Base-by-base conservation (phyloP, 208 protist genomes). In the Acanthamoeba sp. region DNA sequence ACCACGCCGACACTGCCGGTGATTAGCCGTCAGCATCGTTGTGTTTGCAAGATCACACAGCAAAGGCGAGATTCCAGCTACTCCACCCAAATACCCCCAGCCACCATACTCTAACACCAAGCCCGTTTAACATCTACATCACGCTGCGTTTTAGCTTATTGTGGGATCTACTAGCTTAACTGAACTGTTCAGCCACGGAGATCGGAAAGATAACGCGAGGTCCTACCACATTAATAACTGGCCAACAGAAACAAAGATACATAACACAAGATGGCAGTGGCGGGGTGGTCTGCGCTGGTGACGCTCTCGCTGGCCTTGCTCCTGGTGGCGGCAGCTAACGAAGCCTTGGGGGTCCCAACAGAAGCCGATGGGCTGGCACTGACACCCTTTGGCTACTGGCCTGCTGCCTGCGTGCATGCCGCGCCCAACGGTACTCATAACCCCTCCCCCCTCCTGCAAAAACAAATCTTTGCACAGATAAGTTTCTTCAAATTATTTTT, bases 31-130 rank as follows among this genome's bases (percentile, higher is more conserved):
- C 64, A 36, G 16, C 18, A 27, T 59, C 18, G 55, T 2, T 27
- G 2, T 27, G 6, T 2, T 4, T 59, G 9, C 18, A 20, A 59
- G 16, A 20, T 24, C 55, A 59, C 55, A 59, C 55, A 59, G 64
- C 64, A n/a, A 73, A 73, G 64, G 64, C 64, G 64, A 73, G 64
- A 73, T 73, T 73, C 64, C 64, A 73, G 27, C 64, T 73, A 73
- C 64, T 73, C 64, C 64, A 73, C 64, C 64, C 64, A 73, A 73
- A 36, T n/a, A n/a, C 64, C 64, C 64, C 59, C 59, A 62, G 22
- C 16, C 55, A 12, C n/a, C n/a, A n/a, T n/a, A n/a, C n/a, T n/a
- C n/a, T n/a, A n/a, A n/a, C n/a, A n/a, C n/a, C n/a, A n/a, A n/a
- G n/a, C n/a, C n/a, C n/a, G n/a, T n/a, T n/a, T n/a, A n/a, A n/a